Base-by-base conservation (phyloP, 2,329 filamentous ascomycete genomes). In the Neofusicoccum sp. region DNA sequence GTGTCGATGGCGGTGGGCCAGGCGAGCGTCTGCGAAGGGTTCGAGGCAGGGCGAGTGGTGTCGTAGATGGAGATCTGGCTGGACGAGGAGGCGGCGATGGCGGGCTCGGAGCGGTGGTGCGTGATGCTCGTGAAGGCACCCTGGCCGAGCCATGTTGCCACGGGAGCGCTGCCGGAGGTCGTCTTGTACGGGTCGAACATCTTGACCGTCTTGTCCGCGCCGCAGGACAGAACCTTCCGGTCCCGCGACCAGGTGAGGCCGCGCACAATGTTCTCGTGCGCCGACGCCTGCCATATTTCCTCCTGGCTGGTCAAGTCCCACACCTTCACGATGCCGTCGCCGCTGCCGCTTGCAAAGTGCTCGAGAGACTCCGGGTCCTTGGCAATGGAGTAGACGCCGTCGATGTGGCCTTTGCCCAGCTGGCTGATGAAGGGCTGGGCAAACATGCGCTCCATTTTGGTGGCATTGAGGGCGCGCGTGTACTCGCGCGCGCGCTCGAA, bases 211-310 rank as follows among this genome's bases (percentile, higher is more conserved):
- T 87, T 86, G 76, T 99, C 95, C 63, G 86, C 88, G 5, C 90
- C 92, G 72, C 93, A 97, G 1, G 91, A 93, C 48, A 98, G 79
- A 12, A 98, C 80, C 72, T 92, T 93, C 70, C 88, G 85, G 68
- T 96, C 91, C 45, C 86, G 84, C 3, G 92, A 96, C 89, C 93
- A 99, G 67, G 88, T 89, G 72, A 97, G 82, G 12, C 89, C 90
- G 80, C 96, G 96, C 67, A 98, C 91, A 45, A 97, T 88, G 67
- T 96, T 96, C 68, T 96, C 90, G 73, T 99, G 96, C 26, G 92
- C 93, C 64, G 89, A 86, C 3, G 84, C 84, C 68, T 90, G 83
- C 88, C 90, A 93, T 49, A 88, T 82, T 71, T 95, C 89, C 30
- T 89, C 86, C 61, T 85, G 80, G 63, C 82, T 88, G 7, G 87